phyloP scores from a whole-genome alignment of 371 early-diverging fungal species.

The Catenaria anguillulae region DNA sequence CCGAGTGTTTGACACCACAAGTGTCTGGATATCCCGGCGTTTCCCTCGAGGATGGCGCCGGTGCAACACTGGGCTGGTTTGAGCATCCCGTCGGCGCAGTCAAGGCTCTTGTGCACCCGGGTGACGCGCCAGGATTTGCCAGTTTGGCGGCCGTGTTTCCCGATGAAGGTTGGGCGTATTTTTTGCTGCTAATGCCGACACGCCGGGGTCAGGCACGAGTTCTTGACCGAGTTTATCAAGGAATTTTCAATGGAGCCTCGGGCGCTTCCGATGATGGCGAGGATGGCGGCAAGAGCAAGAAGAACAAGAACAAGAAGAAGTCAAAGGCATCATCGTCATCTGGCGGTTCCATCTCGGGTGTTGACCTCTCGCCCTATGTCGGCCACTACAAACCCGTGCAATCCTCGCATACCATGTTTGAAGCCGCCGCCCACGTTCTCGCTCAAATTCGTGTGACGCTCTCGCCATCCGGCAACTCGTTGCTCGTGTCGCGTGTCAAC shows the following conservation, averaged over 20 bases:
- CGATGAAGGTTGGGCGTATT: background rate
- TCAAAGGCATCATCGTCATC: too few relatives aligned
- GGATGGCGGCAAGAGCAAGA: background rate
- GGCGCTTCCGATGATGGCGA: background rate
- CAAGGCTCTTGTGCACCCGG: background rate
- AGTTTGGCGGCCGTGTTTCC: background rate
- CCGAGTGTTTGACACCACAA: background rate
- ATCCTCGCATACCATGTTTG: background rate
- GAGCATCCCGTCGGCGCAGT: background rate
- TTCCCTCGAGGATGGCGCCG: background rate
- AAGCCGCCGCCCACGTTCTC: background rate
- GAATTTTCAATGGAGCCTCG: background rate
- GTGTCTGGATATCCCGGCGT: background rate
- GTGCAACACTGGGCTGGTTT: background rate
- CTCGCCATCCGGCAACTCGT: background rate
- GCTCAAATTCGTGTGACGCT: background rate
- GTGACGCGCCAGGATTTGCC: constrained; percentile 1
- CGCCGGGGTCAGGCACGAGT: background rate
- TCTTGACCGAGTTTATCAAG: background rate
- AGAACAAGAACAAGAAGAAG: background rate
- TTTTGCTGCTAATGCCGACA: background rate
- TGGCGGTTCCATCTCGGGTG: too few relatives aligned
- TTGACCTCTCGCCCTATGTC: background rate
- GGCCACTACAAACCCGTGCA: background rate
- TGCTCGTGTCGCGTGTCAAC: background rate